Evolutionary conservation across 495 filamentous ascomycete genomes (phyloP).

Genomic region (Trichocladium uniseriatum): DNA sequence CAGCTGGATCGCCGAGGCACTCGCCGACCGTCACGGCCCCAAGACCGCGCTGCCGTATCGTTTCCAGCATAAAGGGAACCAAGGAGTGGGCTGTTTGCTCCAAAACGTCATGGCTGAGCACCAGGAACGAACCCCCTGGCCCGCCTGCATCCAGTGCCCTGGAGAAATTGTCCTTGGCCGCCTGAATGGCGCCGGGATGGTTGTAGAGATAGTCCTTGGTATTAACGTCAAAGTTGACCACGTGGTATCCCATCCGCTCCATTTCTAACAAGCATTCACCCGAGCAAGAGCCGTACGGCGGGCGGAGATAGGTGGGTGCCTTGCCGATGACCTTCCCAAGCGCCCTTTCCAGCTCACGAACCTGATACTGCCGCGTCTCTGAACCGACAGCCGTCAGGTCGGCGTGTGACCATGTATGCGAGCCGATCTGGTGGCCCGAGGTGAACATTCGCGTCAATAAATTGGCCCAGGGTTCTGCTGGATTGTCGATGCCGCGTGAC

Average conservation of each 20-base stretch:
- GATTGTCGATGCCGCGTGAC: conserved; percentile 43
- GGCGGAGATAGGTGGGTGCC: conserved; percentile 36
- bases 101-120: conserved; percentile 34
- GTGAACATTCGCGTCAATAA: conserved; percentile 23
- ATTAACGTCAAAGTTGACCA: conserved; percentile 36
- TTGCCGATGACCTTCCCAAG: conserved; percentile 27
- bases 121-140: conserved; percentile 17
- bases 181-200: conserved; percentile 11
- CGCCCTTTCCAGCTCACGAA: conserved; percentile 23
- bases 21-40: conserved; percentile 48
- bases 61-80: conserved; percentile 25
- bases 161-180: conserved; percentile 20
- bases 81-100: conserved; percentile 26
- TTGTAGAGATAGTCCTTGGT: conserved; percentile 34
- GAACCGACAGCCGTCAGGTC: conserved; percentile 23
- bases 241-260: conserved; percentile 29
- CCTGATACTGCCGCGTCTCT: conserved; percentile 16
- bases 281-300: conserved; percentile 32
- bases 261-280: conserved; percentile 21
- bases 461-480: conserved; percentile 26
- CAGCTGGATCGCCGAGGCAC: conserved; percentile 47
- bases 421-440: conserved; percentile 27
- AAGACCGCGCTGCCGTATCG: conserved; percentile 20
- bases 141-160: conserved; percentile 14
- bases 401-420: conserved; percentile 31